Base-by-base conservation (phyloP, 306 rosid species). In the Senna siamea region DNA sequence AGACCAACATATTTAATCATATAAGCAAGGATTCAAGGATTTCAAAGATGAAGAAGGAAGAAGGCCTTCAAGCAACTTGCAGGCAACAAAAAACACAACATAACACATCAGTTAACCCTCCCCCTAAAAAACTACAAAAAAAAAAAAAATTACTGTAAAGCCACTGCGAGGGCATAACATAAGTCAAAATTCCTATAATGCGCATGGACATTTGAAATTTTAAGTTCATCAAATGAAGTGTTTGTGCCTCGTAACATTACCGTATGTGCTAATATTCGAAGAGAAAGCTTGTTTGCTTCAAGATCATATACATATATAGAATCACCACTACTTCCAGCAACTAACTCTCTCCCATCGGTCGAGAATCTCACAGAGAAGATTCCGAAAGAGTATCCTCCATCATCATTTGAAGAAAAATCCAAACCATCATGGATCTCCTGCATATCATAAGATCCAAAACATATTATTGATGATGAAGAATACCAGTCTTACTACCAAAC, bases 371-470 rank as follows among this genome's bases (percentile, higher is more conserved):
- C 79, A 65, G 97, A 89, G 85, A 94, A 94, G 35, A 94, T 85
- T 67, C 95, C 93, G 77, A 90, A 92, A 23, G 93, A 75, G 79
- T 84, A 81, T 57, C 87, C 89, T 47, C 88, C 87, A 65, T 80
- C 85, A 64, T 84, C 88, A 76, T 58, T 63, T 19, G 88, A 76
- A 67, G 93, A 87, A 81, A 92, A 88, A 81, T 89, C 89, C 76
- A 94, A 83, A 68, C 97, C 93, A 20, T 92, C 87, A 4, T 89
- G 99, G 60, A 90, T 83, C 60, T 94, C 99, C 99, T 94, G 93
- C 81, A 85, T 20, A 40, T 74, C 53, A 80, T 73, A 76, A 22
- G 79, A 77, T 47, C 63, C 56, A 40, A 50, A 69, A 28, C 69
- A 62, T 30, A 64, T 80, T 73, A 78, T 8, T 15, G 28, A 67